These are phyloP conservation scores for Caryopteris hybrid DNA, from an alignment of 305 asterid genomes.

Conservation along the genomic window DNA sequence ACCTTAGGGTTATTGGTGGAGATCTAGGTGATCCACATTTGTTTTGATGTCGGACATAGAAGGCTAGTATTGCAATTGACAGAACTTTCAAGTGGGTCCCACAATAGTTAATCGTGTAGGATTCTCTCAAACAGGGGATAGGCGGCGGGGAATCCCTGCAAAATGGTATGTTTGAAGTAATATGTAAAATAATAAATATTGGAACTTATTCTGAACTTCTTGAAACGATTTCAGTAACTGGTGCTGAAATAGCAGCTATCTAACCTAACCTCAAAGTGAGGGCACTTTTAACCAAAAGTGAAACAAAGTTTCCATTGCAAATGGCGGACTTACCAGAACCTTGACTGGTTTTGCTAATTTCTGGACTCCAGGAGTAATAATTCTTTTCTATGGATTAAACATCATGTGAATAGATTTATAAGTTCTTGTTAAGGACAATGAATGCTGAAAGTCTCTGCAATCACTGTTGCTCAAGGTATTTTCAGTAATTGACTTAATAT, in stretches of 20 bases:
- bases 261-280: not conserved
- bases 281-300: not conserved
- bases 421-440: not conserved
- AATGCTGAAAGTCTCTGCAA: conserved; percentile 2
- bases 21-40: conserved; percentile 8
- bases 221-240: not conserved
- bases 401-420: not conserved
- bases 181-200: not conserved
- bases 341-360: conserved; percentile 4
- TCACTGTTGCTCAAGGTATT: not conserved
- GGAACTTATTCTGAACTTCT: not conserved
- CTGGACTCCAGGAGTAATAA: not conserved
- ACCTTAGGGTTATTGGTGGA: not conserved
- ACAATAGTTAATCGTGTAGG: not conserved
- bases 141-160: not conserved
- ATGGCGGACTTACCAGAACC: not conserved
- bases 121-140: not conserved
- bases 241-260: not conserved
- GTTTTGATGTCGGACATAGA: not conserved
- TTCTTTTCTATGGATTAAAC: conserved; percentile 4
- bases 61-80: not conserved
- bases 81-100: not conserved
- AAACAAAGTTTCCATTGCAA: not conserved
- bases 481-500: not conserved
- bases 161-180: conserved; percentile 13